Evolutionary conservation across 2,329 filamentous ascomycete species (phyloP).

Genomic region (Nakataea oryzae): DNA sequence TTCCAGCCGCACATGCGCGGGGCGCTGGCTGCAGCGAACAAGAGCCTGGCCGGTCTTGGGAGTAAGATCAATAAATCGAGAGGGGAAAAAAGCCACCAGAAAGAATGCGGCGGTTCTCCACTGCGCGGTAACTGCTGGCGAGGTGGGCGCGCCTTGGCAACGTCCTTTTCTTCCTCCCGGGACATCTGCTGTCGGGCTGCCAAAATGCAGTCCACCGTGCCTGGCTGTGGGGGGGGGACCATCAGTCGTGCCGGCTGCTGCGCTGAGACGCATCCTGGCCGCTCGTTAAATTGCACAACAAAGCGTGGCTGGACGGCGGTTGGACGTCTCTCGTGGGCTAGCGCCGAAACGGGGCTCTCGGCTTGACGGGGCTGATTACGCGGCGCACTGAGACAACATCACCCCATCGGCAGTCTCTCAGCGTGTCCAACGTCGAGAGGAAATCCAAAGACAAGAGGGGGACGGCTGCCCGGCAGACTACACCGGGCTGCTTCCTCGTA

Average conservation of each 20-base stretch:
- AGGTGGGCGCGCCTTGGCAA: background rate
- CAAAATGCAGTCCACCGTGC: background rate
- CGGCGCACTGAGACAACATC: no score
- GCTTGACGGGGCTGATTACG: background rate
- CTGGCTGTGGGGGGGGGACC: no score
- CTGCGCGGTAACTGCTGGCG: background rate
- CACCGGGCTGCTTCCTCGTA: background rate
- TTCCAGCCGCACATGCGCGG: background rate
- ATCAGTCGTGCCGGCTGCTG: background rate
- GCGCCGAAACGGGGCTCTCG: background rate
- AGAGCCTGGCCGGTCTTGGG: background rate
- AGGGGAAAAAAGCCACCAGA: no score
- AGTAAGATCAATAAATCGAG: background rate
- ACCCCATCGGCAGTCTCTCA: no score
- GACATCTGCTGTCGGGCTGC: background rate
- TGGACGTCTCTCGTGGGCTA: background rate
- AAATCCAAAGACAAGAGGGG: background rate
- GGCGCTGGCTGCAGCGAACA: background rate
- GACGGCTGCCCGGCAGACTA: background rate
- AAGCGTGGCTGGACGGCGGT: background rate
- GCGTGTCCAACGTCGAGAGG: background rate
- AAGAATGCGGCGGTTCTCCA: background rate
- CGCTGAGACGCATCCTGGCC: background rate
- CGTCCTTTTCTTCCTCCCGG: background rate
- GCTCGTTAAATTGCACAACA: background rate